Conservation (phyloP, 352 stramenopile species). For the Thalassiosira hispida region DNA sequence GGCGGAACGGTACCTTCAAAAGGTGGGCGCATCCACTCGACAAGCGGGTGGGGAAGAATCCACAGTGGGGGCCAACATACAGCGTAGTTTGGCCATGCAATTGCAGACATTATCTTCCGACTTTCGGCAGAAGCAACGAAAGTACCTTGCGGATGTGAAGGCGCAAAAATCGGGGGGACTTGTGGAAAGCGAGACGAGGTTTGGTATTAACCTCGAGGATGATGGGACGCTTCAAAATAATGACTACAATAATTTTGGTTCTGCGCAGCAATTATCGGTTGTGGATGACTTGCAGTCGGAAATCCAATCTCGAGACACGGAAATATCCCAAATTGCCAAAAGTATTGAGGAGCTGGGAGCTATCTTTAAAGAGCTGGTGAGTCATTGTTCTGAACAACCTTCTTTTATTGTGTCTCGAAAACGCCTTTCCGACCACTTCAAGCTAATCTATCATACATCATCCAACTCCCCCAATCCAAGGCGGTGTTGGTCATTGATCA, state of each 20-base stretch:
- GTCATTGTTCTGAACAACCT: too few species aligned
- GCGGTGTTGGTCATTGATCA: constrained; percentile 99
- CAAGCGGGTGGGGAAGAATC: constrained; percentile 79
- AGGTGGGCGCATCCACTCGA: constrained; percentile 74
- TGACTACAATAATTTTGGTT: constrained; percentile 86
- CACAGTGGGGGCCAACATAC: constrained; percentile 81
- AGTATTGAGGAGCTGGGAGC: constrained; percentile 98
- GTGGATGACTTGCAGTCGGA: constrained; percentile 95
- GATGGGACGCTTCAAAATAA: constrained; percentile 49
- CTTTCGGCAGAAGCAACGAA: constrained; percentile 98
- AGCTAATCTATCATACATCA: too few species aligned
- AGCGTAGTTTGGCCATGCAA: constrained; percentile 91
- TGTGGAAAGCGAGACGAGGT: constrained; percentile 89
- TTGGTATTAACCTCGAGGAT: constrained; percentile 83
- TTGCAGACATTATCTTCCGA: constrained; percentile 95
- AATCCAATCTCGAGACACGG: constrained; percentile 88
- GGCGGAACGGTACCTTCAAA: constrained; percentile 82
- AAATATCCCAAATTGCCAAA: constrained; percentile 94
- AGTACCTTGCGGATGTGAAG: constrained; percentile 96
- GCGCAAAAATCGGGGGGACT: constrained; percentile 93
- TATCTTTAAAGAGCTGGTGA: constrained; percentile 99
- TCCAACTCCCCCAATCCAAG: too few species aligned
- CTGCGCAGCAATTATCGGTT: constrained; percentile 93
- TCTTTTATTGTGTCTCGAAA: too few species aligned
- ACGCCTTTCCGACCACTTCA: too few species aligned